These are phyloP conservation scores for Schizochytrium sp. DNA, from an alignment of 108 stramenopile species.

Conservation along the genomic window DNA sequence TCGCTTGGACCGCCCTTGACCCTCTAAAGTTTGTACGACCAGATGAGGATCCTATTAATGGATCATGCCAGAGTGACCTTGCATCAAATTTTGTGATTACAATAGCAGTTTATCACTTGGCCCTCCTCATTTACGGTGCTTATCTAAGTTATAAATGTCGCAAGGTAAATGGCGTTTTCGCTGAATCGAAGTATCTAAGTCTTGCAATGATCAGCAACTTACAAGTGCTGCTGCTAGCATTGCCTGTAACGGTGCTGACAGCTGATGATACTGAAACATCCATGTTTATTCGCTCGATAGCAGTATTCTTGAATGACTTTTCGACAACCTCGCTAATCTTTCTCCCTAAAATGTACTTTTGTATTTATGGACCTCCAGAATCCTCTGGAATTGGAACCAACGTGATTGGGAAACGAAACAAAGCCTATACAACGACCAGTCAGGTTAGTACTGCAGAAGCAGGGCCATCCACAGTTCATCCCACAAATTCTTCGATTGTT, in stretches of 20 bases:
- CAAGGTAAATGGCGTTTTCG: conserved; percentile 20
- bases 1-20: background rate
- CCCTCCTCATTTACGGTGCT: background rate
- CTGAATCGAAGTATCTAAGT: conserved; percentile 21
- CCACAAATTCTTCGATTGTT: too few species aligned
- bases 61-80: background rate
- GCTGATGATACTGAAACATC: background rate
- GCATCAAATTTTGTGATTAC: background rate
- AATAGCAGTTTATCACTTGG: conserved; percentile 1
- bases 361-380: conserved; percentile 2
- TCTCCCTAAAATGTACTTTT: conserved; percentile 49
- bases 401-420: too few species aligned
- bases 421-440: too few species aligned
- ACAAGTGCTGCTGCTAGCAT: conserved; percentile 44
- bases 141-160: background rate
- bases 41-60: conserved; percentile 10
- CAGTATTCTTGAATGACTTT: conserved; percentile 49
- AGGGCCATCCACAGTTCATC: too few species aligned
- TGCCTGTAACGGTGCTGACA: background rate
- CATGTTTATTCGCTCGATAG: background rate
- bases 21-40: background rate
- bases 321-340: conserved; percentile 7
- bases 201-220: conserved; percentile 33
- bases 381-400: too few species aligned
- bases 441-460: too few species aligned